These are phyloP conservation scores for Starmera pachycereana DNA, from an alignment of 805 yeast species.

Conservation along the genomic window DNA sequence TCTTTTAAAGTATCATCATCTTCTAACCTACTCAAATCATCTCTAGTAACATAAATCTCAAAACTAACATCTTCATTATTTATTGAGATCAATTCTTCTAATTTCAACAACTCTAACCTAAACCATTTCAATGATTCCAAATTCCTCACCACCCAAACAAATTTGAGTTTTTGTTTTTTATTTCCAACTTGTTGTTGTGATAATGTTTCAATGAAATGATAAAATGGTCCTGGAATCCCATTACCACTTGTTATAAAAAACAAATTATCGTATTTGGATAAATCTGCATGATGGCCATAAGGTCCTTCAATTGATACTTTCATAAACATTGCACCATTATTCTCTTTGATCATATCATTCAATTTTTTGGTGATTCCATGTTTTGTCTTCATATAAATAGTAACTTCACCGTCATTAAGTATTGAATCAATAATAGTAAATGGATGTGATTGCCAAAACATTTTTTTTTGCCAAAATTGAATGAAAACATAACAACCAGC, in stretches of 20 bases:
- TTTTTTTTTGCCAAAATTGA: constrained; percentile 39
- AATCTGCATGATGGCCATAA: constrained; percentile 36
- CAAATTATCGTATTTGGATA: constrained; percentile 24
- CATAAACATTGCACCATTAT: background rate
- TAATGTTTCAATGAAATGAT: constrained; percentile 22
- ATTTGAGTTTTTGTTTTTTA: constrained; percentile 26
- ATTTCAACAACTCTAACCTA: constrained; percentile 1
- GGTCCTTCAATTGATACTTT: constrained; percentile 47
- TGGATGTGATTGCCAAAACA: constrained; percentile 69
- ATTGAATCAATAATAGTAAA: constrained; percentile 45
- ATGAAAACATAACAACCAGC: constrained; percentile 53
- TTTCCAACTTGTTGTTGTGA: no score
- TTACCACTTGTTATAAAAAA: constrained; percentile 38
- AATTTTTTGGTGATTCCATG: constrained; percentile 16
- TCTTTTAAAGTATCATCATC: background rate
- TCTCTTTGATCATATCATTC: background rate
- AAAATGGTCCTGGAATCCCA: constrained; percentile 39
- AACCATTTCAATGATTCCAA: constrained; percentile 41
- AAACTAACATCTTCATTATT: constrained; percentile 18
- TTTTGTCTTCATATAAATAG: constrained; percentile 33
- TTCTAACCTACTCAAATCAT: constrained; percentile 1
- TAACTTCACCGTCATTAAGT: constrained; percentile 26
- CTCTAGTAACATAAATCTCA: constrained; percentile 30
- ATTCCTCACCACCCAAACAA: constrained; percentile 58
- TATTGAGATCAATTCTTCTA: constrained; percentile 29